Evolutionary conservation across 2,329 filamentous ascomycete species (phyloP).

Genomic region (Tympanopsis confertula): DNA sequence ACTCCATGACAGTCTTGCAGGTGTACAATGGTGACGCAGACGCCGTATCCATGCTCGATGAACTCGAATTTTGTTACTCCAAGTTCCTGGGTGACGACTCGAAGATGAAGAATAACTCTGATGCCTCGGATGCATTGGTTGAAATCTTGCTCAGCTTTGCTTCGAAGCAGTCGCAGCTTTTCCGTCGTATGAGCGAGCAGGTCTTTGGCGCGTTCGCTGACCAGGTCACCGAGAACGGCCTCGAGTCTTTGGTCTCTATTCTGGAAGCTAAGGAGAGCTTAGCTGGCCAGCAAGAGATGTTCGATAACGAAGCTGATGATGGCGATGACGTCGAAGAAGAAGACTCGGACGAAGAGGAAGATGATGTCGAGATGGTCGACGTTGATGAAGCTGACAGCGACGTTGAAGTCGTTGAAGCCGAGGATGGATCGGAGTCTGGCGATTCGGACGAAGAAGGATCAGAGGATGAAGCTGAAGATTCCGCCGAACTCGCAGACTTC

Average conservation of each 20-base stretch:
- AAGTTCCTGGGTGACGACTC: conserved; percentile 7
- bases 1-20: conserved; percentile 48
- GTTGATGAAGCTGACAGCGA: conserved; percentile 14
- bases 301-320: neutral
- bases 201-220: neutral
- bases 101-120: conserved; percentile 5
- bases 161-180: conserved; percentile 1
- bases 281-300: conserved; percentile 1
- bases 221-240: neutral
- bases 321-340: neutral
- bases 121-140: conserved; percentile 1
- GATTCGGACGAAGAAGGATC: conserved; percentile 24
- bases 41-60: conserved; percentile 26
- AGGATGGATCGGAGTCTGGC: conserved; percentile 15
- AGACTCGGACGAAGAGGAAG: neutral
- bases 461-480: conserved; percentile 14
- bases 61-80: conserved; percentile 10
- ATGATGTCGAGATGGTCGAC: conserved; percentile 11
- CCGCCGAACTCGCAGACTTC: conserved; percentile 27
- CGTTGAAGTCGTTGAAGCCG: conserved; percentile 14
- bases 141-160: neutral
- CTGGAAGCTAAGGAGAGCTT: neutral
- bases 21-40: conserved; percentile 54
- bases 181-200: conserved; percentile 1
- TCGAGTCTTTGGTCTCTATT: neutral